Evolutionary conservation across 2,329 filamentous ascomycete genomes (phyloP), one percentile per base, ranked within the genome.

Genomic region (Torrubiella hemipterigena): DNA sequence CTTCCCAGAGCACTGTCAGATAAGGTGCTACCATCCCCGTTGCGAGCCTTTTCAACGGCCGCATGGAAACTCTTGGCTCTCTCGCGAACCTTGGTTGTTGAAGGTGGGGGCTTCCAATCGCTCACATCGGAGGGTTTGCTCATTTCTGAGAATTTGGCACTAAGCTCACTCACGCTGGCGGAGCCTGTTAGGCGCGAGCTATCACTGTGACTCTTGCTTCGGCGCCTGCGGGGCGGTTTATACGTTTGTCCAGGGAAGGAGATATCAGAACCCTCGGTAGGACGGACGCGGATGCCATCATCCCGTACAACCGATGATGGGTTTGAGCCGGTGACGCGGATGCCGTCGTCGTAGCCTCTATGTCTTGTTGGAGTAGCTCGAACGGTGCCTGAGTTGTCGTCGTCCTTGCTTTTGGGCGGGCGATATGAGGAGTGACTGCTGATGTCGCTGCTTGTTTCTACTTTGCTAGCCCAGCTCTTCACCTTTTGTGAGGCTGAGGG

Each of bases 401-500:
- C 33, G 43, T 42, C 31, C n/a, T n/a, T n/a, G n/a, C n/a, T n/a
- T n/a, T n/a, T n/a, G n/a, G n/a, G n/a, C n/a, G n/a, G n/a, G n/a
- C n/a, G n/a, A 51, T 45, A 33, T 46, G 52, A 15, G 38, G 41
- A 13, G 44, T 43, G 16, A 47, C 45, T 15, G 37, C 47, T 24
- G 38, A 38, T 14, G 48, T 48, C 29, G 13, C 65, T 61, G 2
- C 66, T 60, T 2, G 62, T 42, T 39, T 75, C 68, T 7, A 76
- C 65, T 40, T 61, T 62, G 30, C 54, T 59, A 1, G 71, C 73
- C 75, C 74, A 79, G 29, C 73, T 67, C 40, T 69, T 65, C 39
- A 79, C 68, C 48, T 77, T 78, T 41, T 56, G 68, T 28, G 70
- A 61, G 4, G 73, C 59, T 0, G 67, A 53, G 4, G 72, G 70